Conservation (phyloP, 1,284 basidiomycete genomes). For the Malassezia brasiliensis region DNA sequence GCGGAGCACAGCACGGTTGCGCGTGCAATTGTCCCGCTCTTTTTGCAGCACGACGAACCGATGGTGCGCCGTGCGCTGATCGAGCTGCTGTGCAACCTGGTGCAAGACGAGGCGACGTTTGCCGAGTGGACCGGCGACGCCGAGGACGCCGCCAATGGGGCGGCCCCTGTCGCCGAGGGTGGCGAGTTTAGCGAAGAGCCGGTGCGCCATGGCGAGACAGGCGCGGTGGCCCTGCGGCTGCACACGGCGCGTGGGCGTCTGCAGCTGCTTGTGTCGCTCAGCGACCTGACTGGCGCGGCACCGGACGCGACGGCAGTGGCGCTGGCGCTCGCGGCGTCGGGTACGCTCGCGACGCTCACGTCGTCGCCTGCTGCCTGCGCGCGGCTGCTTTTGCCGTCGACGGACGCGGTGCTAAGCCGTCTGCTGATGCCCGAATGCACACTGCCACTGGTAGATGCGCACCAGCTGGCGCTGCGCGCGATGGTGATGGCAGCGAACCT, state of each 20-base stretch:
- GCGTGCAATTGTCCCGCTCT: constrained; percentile 51
- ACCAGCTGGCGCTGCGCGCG: constrained; percentile 10
- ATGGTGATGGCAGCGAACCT: constrained; percentile 1
- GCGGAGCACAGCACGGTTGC: constrained; percentile 13
- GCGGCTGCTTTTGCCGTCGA: not conserved
- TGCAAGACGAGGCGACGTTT: constrained; percentile 63
- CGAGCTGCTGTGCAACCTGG: constrained; percentile 87
- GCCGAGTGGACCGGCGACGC: constrained; percentile 12
- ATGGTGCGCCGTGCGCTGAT: constrained; percentile 75
- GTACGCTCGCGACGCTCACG: constrained; percentile 11
- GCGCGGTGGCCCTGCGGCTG: constrained; percentile 2
- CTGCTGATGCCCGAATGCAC: not conserved
- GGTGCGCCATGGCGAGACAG: not conserved
- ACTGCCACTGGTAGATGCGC: not conserved
- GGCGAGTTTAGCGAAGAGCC: not conserved
- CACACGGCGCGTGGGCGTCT: constrained; percentile 10
- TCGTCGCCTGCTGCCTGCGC: constrained; percentile 5
- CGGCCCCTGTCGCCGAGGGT: not conserved
- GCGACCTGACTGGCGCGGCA: not conserved
- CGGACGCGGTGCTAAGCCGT: not conserved
- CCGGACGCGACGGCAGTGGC: not conserved
- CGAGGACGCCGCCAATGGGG: not conserved
- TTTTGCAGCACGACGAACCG: constrained; percentile 66
- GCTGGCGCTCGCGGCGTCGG: constrained; percentile 3
- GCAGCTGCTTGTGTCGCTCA: constrained; percentile 11